Evolutionary conservation across 306 rosid species (phyloP).

Genomic region (Gleditsia sinensis): DNA sequence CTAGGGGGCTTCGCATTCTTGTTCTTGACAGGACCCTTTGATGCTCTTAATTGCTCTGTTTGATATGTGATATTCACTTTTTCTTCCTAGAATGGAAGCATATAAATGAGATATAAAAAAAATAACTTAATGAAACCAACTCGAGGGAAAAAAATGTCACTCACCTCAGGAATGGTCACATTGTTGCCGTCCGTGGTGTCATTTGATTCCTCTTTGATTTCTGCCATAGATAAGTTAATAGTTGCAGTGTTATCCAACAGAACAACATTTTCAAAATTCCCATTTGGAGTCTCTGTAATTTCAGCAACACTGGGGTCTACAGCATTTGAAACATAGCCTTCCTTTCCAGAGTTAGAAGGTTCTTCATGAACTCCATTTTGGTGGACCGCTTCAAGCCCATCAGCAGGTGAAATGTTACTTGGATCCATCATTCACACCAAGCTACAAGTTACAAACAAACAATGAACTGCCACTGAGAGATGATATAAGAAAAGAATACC

Average conservation of each 20-base stretch:
- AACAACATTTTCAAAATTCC: slow-evolving; percentile 40
- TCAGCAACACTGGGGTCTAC: slow-evolving; percentile 30
- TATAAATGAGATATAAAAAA: slow-evolving; percentile 32
- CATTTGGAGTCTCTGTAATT: slow-evolving; percentile 46
- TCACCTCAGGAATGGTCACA: slow-evolving; percentile 53
- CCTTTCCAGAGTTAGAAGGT: slow-evolving; percentile 42
- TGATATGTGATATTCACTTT: slow-evolving; percentile 44
- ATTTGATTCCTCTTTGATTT: slow-evolving; percentile 52
- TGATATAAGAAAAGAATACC: slow-evolving; percentile 17
- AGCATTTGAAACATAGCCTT: slow-evolving; percentile 41
- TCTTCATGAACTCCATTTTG: slow-evolving; percentile 69
- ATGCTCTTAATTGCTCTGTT: slow-evolving; percentile 49
- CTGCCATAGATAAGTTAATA: slow-evolving; percentile 40
- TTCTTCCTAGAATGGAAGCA: slow-evolving; percentile 49
- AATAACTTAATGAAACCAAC: not conserved
- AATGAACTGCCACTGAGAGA: slow-evolving; percentile 5
- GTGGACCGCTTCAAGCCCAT: slow-evolving; percentile 56
- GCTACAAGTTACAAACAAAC: slow-evolving; percentile 46
- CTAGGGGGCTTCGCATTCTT: slow-evolving; percentile 59
- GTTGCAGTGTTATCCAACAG: slow-evolving; percentile 46
- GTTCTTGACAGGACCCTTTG: slow-evolving; percentile 60
- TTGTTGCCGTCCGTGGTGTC: slow-evolving; percentile 41
- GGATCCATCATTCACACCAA: slow-evolving; percentile 68
- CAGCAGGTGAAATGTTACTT: slow-evolving; percentile 45
- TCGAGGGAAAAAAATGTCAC: slow-evolving; percentile 26